Base-by-base conservation (phyloP, 805 yeast species). In the Metschnikowia matae region DNA sequence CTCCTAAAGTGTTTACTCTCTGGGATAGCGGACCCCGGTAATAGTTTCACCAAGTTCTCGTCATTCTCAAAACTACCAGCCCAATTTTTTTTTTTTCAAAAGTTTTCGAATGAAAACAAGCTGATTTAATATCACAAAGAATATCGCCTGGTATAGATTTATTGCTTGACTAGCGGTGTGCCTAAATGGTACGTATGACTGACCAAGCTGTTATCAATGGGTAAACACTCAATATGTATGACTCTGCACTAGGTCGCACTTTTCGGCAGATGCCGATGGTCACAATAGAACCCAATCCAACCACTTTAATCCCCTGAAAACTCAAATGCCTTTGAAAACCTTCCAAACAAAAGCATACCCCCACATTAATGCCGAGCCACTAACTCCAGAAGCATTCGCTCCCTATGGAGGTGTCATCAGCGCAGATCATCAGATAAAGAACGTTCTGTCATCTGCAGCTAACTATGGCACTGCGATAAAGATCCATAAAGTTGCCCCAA, bases 381-480 rank as follows among this genome's bases (percentile, higher is more conserved):
- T 89, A 44, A 83, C 92, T 0, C 90, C 90, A 0, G 81, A 77
- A 35, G 63, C 77, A 1, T 90, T 89, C 61, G 78, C 79, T 0
- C 74, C 75, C 2, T 90, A 75, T 63, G 97, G 97, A 1, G 81
- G 85, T 0, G 83, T 88, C 10, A 80, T 90, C 40, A 85, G 94
- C 26, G 87, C 95, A 3, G 80, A 79, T 52, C 87, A 89, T 59
- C 95, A 88, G 65, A 72, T 87, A 29, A 62, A 67, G 35, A 62
- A 77, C 1, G 75, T 45, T 17, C 62, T 66, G 36, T 64, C 75
- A 32, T 63, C 78, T 4, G 68, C 78, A 18, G 97, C 97, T 4
- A 91, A 91, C 68, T 90, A 91, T 62, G 97, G 97, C n/a, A 91
- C 97, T 1, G 97, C 97, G 1, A 73, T 79, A 4, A 91, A 91